Base-by-base conservation (phyloP, 1,284 basidiomycete genomes). In the Pseudozyma tsukubaensis region DNA sequence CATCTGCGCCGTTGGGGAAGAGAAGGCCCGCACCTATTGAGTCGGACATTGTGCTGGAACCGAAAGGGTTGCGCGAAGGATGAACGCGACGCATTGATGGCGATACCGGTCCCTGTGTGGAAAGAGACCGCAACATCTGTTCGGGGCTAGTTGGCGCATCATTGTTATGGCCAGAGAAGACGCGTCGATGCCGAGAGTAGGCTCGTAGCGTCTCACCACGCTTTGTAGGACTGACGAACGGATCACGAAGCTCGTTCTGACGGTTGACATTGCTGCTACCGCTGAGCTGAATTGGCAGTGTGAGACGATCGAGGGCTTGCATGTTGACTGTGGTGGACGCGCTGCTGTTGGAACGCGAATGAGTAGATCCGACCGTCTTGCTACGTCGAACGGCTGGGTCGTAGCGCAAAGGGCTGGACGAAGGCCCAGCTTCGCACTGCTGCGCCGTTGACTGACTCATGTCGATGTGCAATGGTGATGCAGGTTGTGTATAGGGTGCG, bases 181-280 rank as follows among this genome's bases (percentile, higher is more conserved):
- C 52, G 19, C 69, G 63, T 32, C 69, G 63, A 36, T 66, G 63
- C 7, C 69, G 54, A 44, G 69, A 72, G 40, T 66, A 56, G 13
- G 69, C 69, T 14, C 69, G 48, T 5, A 65, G 48, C 35, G 63
- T 59, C 35, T 66, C 55, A 16, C 69, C 69, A n/a, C 69, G 69
- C 32, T 49, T 66, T 21, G 63, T 62, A 39, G 69, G 63, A 47
- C 62, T 66, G 21, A 51, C 16, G 5, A 52, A n/a, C 9, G 60
- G 53, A 29, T 60, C 67, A 12, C 57, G 50, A 32, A 56, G 52
- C 11, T 50, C 57, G n/a, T 29, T 29, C 29, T 35, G 56, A 29
- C 1, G 3, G 39, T n/a, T 5, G 9, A 11, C 24, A 7, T 29
- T n/a, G 29, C 42, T 42, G 13, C 34, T 19, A 4, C 4, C 10